These are phyloP conservation scores for Xylaria sp. DNA, from an alignment of 2,329 filamentous ascomycete genomes.

Conservation along the genomic window DNA sequence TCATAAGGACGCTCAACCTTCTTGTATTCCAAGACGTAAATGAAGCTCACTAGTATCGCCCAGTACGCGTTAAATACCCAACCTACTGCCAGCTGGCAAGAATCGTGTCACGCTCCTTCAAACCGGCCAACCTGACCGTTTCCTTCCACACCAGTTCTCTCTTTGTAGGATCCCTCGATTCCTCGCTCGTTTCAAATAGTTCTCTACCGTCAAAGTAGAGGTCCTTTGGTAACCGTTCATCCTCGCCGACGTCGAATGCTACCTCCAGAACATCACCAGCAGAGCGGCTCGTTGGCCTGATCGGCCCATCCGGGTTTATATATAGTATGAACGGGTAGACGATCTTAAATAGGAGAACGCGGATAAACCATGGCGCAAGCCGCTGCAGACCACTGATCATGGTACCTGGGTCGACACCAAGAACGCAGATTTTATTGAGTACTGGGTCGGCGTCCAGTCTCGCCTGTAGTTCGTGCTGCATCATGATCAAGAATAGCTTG, in stretches of 20 bases:
- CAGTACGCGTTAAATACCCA: too few relatives aligned
- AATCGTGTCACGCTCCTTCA: background rate
- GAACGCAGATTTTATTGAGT: slow-evolving; percentile 40
- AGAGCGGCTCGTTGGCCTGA: background rate
- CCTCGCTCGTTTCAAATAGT: background rate
- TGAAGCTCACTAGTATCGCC: too few relatives aligned
- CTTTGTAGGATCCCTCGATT: background rate
- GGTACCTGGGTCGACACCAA: slow-evolving; percentile 36
- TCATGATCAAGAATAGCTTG: slow-evolving; percentile 47
- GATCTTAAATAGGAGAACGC: slow-evolving; percentile 22
- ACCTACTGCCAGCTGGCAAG: background rate
- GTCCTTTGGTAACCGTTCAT: background rate
- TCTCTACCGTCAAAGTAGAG: background rate
- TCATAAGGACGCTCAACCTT: too few relatives aligned
- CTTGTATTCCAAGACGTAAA: too few relatives aligned
- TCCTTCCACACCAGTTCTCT: background rate
- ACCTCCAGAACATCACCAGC: background rate
- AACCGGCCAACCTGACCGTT: background rate
- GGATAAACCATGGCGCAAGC: slow-evolving; percentile 26
- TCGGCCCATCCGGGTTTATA: background rate
- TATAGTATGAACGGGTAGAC: slow-evolving; percentile 19
- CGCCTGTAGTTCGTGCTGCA: slow-evolving; percentile 47
- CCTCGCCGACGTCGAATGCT: background rate
- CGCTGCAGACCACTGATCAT: slow-evolving; percentile 23
- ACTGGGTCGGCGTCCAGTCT: slow-evolving; percentile 37